phyloP scores from a whole-genome alignment of 177 flowering plant species.

The Vitis hybrid region DNA sequence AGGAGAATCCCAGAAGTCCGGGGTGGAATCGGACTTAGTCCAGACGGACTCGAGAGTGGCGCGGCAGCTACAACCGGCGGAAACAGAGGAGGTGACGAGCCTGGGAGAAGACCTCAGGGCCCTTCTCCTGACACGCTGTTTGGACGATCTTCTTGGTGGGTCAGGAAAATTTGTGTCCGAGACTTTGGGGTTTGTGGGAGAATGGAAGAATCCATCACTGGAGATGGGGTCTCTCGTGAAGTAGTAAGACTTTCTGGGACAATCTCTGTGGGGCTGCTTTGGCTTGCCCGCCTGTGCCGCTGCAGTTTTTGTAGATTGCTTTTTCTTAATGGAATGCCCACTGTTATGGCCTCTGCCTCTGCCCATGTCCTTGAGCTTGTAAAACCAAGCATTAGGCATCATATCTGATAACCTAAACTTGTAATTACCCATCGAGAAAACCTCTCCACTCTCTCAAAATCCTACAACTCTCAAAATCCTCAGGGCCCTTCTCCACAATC shows the following conservation, averaged over 20 bases:
- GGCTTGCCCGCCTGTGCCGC: slow-evolving; percentile 10
- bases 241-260: slow-evolving; percentile 59
- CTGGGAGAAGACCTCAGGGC: slow-evolving; percentile 17
- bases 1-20: slow-evolving; percentile 17
- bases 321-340: slow-evolving; percentile 21
- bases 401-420: slow-evolving; percentile 73
- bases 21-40: slow-evolving; percentile 20
- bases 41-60: slow-evolving; percentile 25
- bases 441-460: neutral
- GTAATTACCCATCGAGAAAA: slow-evolving; percentile 55
- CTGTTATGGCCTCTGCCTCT: slow-evolving; percentile 23
- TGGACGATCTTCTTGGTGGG: slow-evolving; percentile 42
- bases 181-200: slow-evolving; percentile 28
- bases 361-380: slow-evolving; percentile 72
- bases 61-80: slow-evolving; percentile 29
- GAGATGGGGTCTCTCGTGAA: slow-evolving; percentile 33
- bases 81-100: slow-evolving; percentile 26
- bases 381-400: slow-evolving; percentile 91
- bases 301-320: slow-evolving; percentile 19
- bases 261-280: slow-evolving; percentile 20
- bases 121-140: slow-evolving; percentile 11
- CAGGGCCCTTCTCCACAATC: too few relatives aligned
- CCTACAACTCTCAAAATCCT: neutral
- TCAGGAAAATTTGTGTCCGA: slow-evolving; percentile 30
- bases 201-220: slow-evolving; percentile 15